Conservation (phyloP, 129 eudicot species). For the Artemisia argyi region DNA sequence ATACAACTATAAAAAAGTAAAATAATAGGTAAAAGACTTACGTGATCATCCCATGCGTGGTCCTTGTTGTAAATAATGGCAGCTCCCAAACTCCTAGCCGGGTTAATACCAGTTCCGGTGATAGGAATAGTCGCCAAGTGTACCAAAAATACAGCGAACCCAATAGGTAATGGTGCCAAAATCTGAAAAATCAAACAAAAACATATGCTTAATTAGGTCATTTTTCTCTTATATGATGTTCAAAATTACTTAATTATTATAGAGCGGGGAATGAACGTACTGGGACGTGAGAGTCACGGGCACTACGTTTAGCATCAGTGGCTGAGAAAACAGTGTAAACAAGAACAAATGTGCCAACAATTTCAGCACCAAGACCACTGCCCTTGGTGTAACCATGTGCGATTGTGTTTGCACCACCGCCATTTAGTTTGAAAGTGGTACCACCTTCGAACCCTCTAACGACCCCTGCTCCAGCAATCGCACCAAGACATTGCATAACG, state of each 20-base stretch:
- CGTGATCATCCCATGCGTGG: constrained; percentile 61
- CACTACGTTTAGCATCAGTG: not conserved
- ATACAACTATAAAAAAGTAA: not conserved
- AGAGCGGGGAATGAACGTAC: not conserved
- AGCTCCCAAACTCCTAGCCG: constrained; percentile 72
- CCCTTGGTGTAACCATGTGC: constrained; percentile 82
- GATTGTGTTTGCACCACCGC: constrained; percentile 74
- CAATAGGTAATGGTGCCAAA: constrained; percentile 69
- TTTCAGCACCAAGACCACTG: constrained; percentile 69
- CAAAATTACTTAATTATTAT: not conserved
- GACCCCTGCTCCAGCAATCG: constrained; percentile 79
- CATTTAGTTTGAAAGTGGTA: constrained; percentile 35
- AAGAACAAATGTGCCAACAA: constrained; percentile 36
- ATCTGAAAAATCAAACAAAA: constrained; percentile 32
- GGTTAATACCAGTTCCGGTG: constrained; percentile 73
- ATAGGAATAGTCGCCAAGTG: constrained; percentile 69
- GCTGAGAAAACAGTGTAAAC: not conserved
- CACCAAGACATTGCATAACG: constrained; percentile 85
- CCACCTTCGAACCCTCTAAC: constrained; percentile 61
- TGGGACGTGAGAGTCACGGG: not conserved
- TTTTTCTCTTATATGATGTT: not conserved
- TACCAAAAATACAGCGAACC: constrained; percentile 67
- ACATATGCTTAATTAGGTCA: not conserved
- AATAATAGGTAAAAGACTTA: constrained; percentile 3
- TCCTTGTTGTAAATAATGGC: constrained; percentile 59